phyloP scores from a whole-genome alignment of 495 filamentous ascomycete species.

The Trichoderma reesei region DNA sequence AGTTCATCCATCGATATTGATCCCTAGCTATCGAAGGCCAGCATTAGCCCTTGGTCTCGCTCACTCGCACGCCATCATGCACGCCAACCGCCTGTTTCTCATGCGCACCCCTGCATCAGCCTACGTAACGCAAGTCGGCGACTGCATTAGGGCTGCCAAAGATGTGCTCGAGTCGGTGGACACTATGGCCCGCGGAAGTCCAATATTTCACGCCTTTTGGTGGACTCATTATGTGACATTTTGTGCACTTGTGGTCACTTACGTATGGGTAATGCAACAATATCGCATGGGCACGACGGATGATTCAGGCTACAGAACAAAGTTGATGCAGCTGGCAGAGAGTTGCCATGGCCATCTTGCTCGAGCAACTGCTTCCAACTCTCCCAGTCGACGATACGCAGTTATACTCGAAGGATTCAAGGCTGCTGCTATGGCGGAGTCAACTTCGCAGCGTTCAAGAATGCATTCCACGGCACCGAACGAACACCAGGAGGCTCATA shows the following conservation, averaged over 20 bases:
- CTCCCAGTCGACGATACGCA: slow-evolving; percentile 42
- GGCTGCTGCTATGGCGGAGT: slow-evolving; percentile 19
- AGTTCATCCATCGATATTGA: slow-evolving; percentile 18
- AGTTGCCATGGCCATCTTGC: slow-evolving; percentile 39
- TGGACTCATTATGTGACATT: slow-evolving; percentile 31
- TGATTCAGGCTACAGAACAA: not conserved
- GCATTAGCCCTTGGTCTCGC: slow-evolving; percentile 19
- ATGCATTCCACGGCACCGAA: not conserved
- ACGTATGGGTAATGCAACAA: slow-evolving; percentile 28
- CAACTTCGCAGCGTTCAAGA: not conserved
- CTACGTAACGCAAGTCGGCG: not conserved
- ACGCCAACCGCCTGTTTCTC: slow-evolving; percentile 21
- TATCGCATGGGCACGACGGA: not conserved
- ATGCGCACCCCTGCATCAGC: slow-evolving; percentile 6
- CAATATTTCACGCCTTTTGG: slow-evolving; percentile 27
- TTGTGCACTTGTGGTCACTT: slow-evolving; percentile 27
- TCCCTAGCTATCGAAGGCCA: slow-evolving; percentile 19
- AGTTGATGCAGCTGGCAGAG: slow-evolving; percentile 29
- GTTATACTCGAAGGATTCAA: slow-evolving; percentile 34
- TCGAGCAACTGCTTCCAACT: slow-evolving; percentile 39
- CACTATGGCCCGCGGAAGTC: not conserved
- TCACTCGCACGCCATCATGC: slow-evolving; percentile 22
- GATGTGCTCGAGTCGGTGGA: slow-evolving; percentile 1
- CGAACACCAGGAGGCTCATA: not conserved
- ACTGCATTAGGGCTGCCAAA: slow-evolving; percentile 1